A percentile compares a stretch with the other conserved stretches of the same genome.
phyloP scores from a whole-genome alignment of 129 eudicot species.

The Flaveria trinervia region DNA sequence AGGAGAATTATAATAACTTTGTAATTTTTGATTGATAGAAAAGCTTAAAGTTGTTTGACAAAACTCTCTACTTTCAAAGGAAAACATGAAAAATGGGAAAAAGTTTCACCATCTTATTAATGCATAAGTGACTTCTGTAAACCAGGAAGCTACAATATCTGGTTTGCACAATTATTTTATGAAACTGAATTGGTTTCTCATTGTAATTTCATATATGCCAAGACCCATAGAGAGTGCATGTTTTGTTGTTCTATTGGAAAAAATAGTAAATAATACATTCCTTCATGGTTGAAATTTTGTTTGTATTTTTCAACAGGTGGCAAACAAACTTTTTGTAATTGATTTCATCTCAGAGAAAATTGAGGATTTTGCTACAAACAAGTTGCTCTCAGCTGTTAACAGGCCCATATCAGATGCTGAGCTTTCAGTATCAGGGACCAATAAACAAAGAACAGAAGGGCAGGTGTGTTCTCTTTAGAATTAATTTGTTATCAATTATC shows the following conservation, averaged over 20 bases:
- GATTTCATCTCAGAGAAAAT: slow-evolving; percentile 59
- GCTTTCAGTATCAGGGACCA: slow-evolving; percentile 34
- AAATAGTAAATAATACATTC: neutral
- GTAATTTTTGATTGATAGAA: slow-evolving; percentile 12
- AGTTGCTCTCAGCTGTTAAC: slow-evolving; percentile 75
- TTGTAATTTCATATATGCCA: neutral
- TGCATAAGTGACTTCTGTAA: neutral
- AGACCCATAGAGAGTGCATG: neutral
- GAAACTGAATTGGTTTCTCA: neutral
- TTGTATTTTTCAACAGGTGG: slow-evolving; percentile 54
- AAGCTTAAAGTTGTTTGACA: slow-evolving; percentile 13
- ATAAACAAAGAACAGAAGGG: slow-evolving; percentile 62
- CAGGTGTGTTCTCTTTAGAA: slow-evolving; percentile 44
- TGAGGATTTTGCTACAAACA: slow-evolving; percentile 75
- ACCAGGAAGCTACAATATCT: neutral
- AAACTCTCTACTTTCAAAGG: slow-evolving; percentile 2
- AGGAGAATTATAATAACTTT: slow-evolving; percentile 16
- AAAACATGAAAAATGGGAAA: slow-evolving; percentile 1
- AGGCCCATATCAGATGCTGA: slow-evolving; percentile 43
- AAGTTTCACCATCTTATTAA: neutral
- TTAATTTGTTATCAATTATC: neutral
- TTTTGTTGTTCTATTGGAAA: neutral
- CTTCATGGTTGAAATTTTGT: slow-evolving; percentile 16
- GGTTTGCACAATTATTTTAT: neutral
- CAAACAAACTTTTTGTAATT: slow-evolving; percentile 82